phyloP scores from a whole-genome alignment of 2,329 filamentous ascomycete species.

The Calonectria montana region DNA sequence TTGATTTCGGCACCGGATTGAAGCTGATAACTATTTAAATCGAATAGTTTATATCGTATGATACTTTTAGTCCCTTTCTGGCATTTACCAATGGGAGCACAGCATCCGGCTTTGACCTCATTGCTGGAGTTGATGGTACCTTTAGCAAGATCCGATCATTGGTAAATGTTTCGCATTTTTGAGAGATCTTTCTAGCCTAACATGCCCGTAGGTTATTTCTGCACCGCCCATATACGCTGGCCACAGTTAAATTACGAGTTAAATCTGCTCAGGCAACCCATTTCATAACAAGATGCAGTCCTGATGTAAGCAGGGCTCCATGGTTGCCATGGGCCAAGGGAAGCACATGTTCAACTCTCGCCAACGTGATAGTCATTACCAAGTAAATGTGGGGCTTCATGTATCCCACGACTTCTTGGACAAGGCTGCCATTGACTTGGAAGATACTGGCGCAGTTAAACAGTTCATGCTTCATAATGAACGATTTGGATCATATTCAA shows the following conservation, averaged over 20 bases:
- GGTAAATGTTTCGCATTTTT: background rate
- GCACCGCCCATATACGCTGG: background rate
- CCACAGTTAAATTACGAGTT: background rate
- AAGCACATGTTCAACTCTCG: constrained; percentile 2
- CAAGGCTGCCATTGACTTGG: background rate
- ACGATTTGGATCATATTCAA: background rate
- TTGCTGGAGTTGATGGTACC: background rate
- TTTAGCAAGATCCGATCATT: background rate
- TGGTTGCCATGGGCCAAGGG: background rate
- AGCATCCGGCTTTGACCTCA: background rate
- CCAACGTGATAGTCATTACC: background rate
- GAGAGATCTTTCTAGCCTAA: background rate
- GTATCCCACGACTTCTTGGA: background rate
- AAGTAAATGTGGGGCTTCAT: background rate
- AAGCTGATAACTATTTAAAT: too few species aligned
- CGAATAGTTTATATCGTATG: too few species aligned
- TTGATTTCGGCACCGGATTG: too few species aligned
- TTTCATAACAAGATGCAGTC: background rate
- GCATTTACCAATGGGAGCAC: background rate
- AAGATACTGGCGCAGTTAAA: background rate
- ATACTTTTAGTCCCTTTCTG: too few species aligned
- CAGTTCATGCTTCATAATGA: background rate
- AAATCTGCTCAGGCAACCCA: background rate
- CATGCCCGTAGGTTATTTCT: background rate
- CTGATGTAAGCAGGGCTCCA: background rate